These are phyloP conservation scores for Nemania serpens DNA, from an alignment of 2,329 filamentous ascomycete genomes.

Conservation along the genomic window DNA sequence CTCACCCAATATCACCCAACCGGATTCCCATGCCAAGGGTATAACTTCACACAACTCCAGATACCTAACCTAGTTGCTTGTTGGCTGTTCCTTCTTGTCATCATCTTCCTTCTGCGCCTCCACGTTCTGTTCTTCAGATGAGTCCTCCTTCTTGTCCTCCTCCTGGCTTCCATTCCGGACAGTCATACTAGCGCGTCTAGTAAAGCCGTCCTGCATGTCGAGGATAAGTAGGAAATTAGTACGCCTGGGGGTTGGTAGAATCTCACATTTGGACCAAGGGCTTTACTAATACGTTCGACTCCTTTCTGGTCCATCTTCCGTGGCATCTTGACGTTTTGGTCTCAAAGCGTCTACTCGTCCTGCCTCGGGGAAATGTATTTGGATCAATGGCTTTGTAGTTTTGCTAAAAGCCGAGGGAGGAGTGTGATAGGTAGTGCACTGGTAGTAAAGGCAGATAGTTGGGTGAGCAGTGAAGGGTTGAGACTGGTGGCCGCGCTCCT, in stretches of 20 bases:
- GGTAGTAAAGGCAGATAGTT: background rate
- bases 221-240: background rate
- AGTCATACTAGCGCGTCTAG: slow-evolving; percentile 34
- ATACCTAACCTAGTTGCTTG: background rate
- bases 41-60: slow-evolving; percentile 1
- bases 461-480: background rate
- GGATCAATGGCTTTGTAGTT: background rate
- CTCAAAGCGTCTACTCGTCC: background rate
- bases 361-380: background rate
- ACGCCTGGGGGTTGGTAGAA: background rate
- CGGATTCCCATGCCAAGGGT: slow-evolving; percentile 9
- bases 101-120: background rate
- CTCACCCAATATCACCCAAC: slow-evolving; percentile 4
- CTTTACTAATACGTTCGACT: slow-evolving; percentile 48
- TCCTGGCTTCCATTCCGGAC: slow-evolving; percentile 22
- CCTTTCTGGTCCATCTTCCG: slow-evolving; percentile 50
- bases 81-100: background rate
- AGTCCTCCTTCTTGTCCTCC: background rate
- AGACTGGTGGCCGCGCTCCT: background rate
- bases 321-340: slow-evolving; percentile 29
- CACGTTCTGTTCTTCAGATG: background rate
- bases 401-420: background rate
- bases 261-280: slow-evolving; percentile 41
- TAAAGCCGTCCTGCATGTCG: slow-evolving; percentile 33
- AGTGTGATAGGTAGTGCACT: background rate